phyloP scores from a whole-genome alignment of 2,329 filamentous ascomycete genomes.

The Colletotrichum horii region DNA sequence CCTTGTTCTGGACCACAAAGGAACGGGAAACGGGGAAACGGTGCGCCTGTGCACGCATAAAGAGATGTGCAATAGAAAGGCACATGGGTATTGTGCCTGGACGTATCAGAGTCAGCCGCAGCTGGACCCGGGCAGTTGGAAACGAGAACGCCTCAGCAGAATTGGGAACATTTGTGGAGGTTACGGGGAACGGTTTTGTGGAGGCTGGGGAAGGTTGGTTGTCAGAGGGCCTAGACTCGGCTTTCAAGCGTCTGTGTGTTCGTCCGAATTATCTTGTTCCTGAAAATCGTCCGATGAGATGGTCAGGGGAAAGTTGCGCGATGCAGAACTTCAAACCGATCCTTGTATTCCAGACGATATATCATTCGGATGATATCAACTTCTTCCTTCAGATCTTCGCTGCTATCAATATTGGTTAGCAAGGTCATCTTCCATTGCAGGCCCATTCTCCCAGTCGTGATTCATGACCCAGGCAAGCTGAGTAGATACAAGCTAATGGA shows the following conservation, averaged over 20 bases:
- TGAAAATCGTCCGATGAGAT: neutral
- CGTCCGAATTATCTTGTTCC: neutral
- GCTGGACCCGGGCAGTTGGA: neutral
- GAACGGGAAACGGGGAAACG: neutral
- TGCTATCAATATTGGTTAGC: neutral
- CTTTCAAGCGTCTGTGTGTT: neutral
- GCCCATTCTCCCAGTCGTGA: neutral
- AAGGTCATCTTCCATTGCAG: neutral
- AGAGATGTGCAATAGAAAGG: neutral
- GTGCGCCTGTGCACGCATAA: neutral
- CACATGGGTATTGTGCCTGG: neutral
- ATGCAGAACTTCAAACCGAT: neutral
- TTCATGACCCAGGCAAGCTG: neutral
- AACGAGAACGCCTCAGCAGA: neutral
- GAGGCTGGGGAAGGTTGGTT: neutral
- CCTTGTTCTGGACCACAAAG: neutral
- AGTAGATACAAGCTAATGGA: neutral
- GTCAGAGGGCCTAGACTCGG: neutral
- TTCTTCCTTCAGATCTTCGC: fast-evolving
- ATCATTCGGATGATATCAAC: neutral
- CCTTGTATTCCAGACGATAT: neutral
- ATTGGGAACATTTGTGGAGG: neutral
- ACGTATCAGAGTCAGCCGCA: neutral
- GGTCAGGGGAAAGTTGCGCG: neutral
- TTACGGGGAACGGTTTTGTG: neutral